Conservation (phyloP, 495 filamentous ascomycete genomes). For the Aspergillus asperescens region DNA sequence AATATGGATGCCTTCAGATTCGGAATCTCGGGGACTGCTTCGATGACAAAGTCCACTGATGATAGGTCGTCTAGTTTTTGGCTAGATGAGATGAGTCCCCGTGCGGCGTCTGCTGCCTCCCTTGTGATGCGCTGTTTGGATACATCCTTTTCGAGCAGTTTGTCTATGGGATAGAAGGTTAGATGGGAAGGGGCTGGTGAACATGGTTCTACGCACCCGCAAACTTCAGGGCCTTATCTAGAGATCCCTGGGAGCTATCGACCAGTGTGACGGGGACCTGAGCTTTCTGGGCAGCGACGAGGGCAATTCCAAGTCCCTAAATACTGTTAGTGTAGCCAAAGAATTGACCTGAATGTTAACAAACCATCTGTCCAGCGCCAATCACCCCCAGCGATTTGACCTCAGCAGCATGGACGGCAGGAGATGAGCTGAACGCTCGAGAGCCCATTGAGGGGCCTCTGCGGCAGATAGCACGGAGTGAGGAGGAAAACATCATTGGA, state of each 20-base stretch:
- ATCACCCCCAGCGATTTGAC: slow-evolving; percentile 89
- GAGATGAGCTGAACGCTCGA: slow-evolving; percentile 43
- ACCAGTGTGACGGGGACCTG: slow-evolving; percentile 80
- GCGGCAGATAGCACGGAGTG: slow-evolving; percentile 27
- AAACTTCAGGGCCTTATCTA: slow-evolving; percentile 89
- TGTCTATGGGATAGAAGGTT: slow-evolving; percentile 51
- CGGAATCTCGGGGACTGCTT: slow-evolving; percentile 92
- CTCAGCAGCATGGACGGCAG: slow-evolving; percentile 53
- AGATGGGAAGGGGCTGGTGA: not conserved
- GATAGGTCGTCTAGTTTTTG: slow-evolving; percentile 73
- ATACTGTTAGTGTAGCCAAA: slow-evolving; percentile 10
- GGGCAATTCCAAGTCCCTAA: slow-evolving; percentile 91
- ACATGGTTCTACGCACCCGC: slow-evolving; percentile 54
- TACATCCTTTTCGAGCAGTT: slow-evolving; percentile 88
- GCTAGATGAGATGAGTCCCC: slow-evolving; percentile 60
- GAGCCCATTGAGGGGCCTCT: slow-evolving; percentile 30
- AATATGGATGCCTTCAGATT: slow-evolving; percentile 87
- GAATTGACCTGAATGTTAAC: not conserved
- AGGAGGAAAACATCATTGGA: slow-evolving; percentile 31
- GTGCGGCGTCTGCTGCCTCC: slow-evolving; percentile 65
- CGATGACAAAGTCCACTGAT: slow-evolving; percentile 94
- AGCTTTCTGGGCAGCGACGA: slow-evolving; percentile 86
- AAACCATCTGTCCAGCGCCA: slow-evolving; percentile 93
- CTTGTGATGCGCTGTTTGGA: slow-evolving; percentile 75
- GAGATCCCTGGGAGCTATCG: slow-evolving; percentile 76